phyloP scores from a whole-genome alignment of 2,329 filamentous ascomycete genomes.

The Penicillium sclerotigenum region DNA sequence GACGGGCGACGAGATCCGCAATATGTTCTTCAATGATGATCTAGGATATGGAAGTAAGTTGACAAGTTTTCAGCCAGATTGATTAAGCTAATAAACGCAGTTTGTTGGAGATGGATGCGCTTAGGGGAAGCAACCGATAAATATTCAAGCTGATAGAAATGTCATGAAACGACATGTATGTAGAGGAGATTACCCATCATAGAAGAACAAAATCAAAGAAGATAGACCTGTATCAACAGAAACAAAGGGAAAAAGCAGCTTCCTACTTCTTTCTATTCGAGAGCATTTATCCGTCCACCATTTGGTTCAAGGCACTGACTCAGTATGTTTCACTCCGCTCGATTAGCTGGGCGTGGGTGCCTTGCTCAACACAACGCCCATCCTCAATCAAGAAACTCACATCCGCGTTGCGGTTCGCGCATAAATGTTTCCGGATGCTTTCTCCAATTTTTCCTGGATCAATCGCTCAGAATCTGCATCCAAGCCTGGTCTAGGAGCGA shows the following conservation, averaged over 20 bases:
- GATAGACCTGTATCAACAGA: neutral
- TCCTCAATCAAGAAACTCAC: slow-evolving; percentile 72
- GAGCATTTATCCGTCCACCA: slow-evolving; percentile 16
- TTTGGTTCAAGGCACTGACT: slow-evolving; percentile 36
- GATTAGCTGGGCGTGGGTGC: slow-evolving; percentile 60
- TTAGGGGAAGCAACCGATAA: slow-evolving; percentile 4
- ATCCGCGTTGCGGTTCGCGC: slow-evolving; percentile 64
- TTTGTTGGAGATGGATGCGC: slow-evolving; percentile 10
- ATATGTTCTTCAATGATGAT: slow-evolving; percentile 10
- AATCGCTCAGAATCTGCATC: slow-evolving; percentile 52
- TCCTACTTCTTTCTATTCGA: neutral
- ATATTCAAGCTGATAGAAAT: neutral
- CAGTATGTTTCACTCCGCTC: slow-evolving; percentile 37
- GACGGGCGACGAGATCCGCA: neutral
- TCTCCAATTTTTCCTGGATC: slow-evolving; percentile 41
- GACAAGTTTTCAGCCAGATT: neutral
- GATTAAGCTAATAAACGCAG: neutral
- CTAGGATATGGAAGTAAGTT: slow-evolving; percentile 7
- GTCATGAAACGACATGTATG: neutral
- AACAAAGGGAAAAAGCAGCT: neutral
- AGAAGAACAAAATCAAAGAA: neutral
- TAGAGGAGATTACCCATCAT: neutral
- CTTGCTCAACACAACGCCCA: slow-evolving; percentile 59
- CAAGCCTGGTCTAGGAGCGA: slow-evolving; percentile 59
- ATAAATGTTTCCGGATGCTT: slow-evolving; percentile 28